These are phyloP conservation scores for Boletus rubescentipes DNA, from an alignment of 768 basidiomycete genomes.

Conservation along the genomic window DNA sequence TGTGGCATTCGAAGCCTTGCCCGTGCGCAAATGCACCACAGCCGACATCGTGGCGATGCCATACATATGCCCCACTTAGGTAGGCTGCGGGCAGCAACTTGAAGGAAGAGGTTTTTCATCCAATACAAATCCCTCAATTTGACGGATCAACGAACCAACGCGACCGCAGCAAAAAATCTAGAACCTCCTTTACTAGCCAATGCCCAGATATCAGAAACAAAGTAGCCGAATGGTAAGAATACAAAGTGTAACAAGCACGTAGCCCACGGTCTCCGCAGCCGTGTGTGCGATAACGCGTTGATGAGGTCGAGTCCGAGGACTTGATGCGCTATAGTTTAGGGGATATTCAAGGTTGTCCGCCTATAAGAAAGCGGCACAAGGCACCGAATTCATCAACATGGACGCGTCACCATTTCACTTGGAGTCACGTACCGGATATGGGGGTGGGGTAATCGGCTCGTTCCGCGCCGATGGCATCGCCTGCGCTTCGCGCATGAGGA, in stretches of 20 bases:
- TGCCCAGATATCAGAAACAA: conserved; percentile 9
- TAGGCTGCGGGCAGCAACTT: not conserved
- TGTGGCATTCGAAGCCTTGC: not conserved
- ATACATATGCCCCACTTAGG: conserved; percentile 5
- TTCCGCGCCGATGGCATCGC: not conserved
- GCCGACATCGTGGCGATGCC: conserved; percentile 9
- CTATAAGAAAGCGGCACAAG: not conserved
- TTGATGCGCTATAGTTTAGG: not conserved
- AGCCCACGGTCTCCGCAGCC: conserved; percentile 10
- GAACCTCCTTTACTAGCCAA: not conserved
- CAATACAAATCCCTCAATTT: not conserved
- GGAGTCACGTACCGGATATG: conserved; percentile 6
- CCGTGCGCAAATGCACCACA: not conserved
- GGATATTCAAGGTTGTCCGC: not conserved
- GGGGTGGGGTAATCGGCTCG: not conserved
- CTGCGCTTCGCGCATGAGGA: conserved; percentile 4
- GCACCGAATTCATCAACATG: not conserved
- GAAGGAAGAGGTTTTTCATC: not conserved
- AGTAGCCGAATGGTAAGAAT: conserved; percentile 17
- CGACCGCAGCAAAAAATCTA: not conserved
- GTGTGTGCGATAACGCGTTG: conserved; percentile 7
- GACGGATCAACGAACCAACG: not conserved
- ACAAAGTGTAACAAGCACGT: conserved; percentile 14
- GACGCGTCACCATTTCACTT: not conserved
- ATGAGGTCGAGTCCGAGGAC: not conserved